phyloP scores from a whole-genome alignment of 805 yeast species.

The Nakazawaea ambrosiae region DNA sequence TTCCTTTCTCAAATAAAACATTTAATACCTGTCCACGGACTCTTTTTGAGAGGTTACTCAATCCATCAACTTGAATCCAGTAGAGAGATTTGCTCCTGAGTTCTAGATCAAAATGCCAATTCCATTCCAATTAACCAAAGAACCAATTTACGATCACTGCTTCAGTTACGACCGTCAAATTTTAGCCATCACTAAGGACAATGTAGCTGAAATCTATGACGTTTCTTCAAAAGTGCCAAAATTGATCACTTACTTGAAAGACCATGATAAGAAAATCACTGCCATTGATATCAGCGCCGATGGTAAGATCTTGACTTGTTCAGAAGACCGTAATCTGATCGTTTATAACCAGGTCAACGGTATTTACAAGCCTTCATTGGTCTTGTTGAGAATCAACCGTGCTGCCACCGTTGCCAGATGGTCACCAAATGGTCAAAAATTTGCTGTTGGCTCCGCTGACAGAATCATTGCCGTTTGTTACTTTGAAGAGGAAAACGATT shows the following conservation, averaged over 20 bases:
- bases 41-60: no score
- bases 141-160: constrained; percentile 87
- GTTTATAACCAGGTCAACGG: constrained; percentile 75
- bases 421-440: constrained; percentile 93
- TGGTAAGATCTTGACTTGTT: constrained; percentile 91
- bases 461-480: constrained; percentile 92
- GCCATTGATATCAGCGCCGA: constrained; percentile 86
- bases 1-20: no score
- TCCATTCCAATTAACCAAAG: constrained; percentile 64
- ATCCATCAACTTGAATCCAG: no score
- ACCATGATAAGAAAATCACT: constrained; percentile 91
- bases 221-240: constrained; percentile 50
- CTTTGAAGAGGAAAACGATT: constrained; percentile 91
- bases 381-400: constrained; percentile 83
- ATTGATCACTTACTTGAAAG: constrained; percentile 59
- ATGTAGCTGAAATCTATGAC: constrained; percentile 66
- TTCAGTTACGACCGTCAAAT: constrained; percentile 58
- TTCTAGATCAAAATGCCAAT: constrained; percentile 26
- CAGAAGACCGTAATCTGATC: constrained; percentile 95
- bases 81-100: constrained; percentile 31
- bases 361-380: constrained; percentile 77
- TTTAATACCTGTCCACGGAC: no score
- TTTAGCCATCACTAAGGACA: constrained; percentile 80
- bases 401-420: constrained; percentile 93
- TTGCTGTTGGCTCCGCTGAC: constrained; percentile 96